Conservation (phyloP, 805 yeast species). For the Kodamaea kaohsiungensis region DNA sequence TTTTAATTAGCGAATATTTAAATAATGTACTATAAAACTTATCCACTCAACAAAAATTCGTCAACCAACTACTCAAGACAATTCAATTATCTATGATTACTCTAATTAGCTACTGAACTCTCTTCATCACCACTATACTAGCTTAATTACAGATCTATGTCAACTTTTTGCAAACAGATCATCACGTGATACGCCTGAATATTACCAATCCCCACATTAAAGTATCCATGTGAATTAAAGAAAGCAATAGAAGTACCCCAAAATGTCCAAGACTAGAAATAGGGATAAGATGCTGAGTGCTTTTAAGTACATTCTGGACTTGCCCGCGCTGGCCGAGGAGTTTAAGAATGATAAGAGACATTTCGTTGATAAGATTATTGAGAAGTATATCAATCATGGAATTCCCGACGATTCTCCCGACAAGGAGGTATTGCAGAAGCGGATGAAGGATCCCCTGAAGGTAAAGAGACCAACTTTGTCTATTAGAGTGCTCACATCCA, state of each 20-base stretch:
- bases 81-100: neutral
- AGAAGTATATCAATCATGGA: constrained; percentile 50
- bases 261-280: constrained; percentile 3
- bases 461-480: constrained; percentile 55
- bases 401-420: constrained; percentile 52
- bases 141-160: no score
- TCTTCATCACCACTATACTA: no score
- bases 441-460: constrained; percentile 48
- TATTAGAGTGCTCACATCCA: constrained; percentile 53
- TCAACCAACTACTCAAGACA: no score
- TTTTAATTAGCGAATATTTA: no score
- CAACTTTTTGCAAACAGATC: neutral
- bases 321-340: constrained; percentile 34
- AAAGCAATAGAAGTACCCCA: neutral
- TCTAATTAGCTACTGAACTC: neutral
- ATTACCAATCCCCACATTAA: constrained; percentile 5
- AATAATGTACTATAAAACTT: no score
- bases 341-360: constrained; percentile 32
- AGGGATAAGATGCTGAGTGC: constrained; percentile 10
- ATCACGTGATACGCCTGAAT: neutral
- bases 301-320: constrained; percentile 20
- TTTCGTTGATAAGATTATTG: constrained; percentile 60
- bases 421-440: constrained; percentile 40
- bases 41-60: no score
- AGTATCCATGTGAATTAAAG: constrained; percentile 5